phyloP scores from a whole-genome alignment of 1,139 yeast genomes.

The Suhomyces anneliseae region DNA sequence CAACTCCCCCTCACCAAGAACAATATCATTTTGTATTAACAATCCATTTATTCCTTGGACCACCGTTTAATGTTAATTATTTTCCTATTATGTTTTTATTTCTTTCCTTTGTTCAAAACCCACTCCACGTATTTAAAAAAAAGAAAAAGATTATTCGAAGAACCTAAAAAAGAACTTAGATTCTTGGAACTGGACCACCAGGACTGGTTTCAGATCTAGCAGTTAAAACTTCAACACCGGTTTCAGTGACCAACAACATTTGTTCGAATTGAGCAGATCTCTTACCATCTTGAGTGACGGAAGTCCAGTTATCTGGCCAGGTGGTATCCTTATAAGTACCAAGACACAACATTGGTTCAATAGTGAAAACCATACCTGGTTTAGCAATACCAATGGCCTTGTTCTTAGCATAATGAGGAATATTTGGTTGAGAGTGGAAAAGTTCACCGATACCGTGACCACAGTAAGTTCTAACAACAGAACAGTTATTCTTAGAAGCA shows the following conservation, averaged over 20 bases:
- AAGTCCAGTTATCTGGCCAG: slow-evolving; percentile 99
- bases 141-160: too few species aligned
- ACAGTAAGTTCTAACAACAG: slow-evolving; percentile 87
- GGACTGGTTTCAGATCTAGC: slow-evolving; percentile 79
- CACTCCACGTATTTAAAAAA: too few species aligned
- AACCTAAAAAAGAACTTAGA: neutral
- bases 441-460: slow-evolving; percentile 91
- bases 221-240: slow-evolving; percentile 88
- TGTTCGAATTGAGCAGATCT: slow-evolving; percentile 95
- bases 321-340: slow-evolving; percentile 80
- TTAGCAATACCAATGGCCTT: slow-evolving; percentile 93
- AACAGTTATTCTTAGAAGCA: slow-evolving; percentile 74
- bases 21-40: too few species aligned
- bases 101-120: too few species aligned
- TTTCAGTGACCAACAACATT: slow-evolving; percentile 87
- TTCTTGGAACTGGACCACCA: slow-evolving; percentile 70
- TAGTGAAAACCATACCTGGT: slow-evolving; percentile 96
- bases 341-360: slow-evolving; percentile 94
- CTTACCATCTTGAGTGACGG: slow-evolving; percentile 85
- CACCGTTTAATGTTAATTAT: too few species aligned
- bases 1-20: too few species aligned
- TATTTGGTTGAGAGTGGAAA: slow-evolving; percentile 91
- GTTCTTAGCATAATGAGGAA: slow-evolving; percentile 93
- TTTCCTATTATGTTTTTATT: too few species aligned
- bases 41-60: too few species aligned